Evolutionary conservation across 2,329 filamentous ascomycete genomes (phyloP).

Genomic region (Chrysosphaeria jannelii): DNA sequence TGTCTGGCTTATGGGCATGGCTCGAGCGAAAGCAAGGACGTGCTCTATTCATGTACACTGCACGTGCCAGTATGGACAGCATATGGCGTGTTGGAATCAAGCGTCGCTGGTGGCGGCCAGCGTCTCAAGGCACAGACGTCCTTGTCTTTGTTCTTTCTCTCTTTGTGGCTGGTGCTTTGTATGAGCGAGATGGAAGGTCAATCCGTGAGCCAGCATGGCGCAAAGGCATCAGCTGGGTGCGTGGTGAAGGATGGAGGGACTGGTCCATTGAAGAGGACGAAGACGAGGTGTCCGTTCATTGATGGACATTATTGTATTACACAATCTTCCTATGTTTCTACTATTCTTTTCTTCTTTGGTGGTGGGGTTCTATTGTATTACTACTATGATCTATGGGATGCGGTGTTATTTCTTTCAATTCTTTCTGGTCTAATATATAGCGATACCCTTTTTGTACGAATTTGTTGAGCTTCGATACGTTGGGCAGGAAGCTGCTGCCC

Average conservation of each 20-base stretch:
- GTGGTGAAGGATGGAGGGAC: conserved; percentile 49
- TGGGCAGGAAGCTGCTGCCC: no score
- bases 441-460: no score
- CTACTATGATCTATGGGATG: no score
- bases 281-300: conserved; percentile 17
- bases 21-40: conserved; percentile 35
- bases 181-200: conserved; percentile 38
- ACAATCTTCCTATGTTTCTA: no score
- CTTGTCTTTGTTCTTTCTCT: conserved; percentile 55
- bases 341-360: not conserved
- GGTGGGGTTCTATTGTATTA: no score
- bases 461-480: no score
- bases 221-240: conserved; percentile 42
- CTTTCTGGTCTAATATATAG: no score
- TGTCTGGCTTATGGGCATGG: conserved; percentile 65
- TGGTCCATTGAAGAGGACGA: conserved; percentile 23
- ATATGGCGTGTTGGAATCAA: conserved; percentile 89
- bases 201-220: conserved; percentile 35
- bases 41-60: conserved; percentile 47
- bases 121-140: conserved; percentile 56
- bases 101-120: conserved; percentile 72
- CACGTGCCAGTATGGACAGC: conserved; percentile 49
- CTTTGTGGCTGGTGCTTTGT: conserved; percentile 47
- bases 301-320: no score
- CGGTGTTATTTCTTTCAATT: no score